A percentile compares a stretch with the other conserved stretches of the same genome.
These are phyloP conservation scores for Barnettozyma hawaiiensis DNA, from an alignment of 1,139 yeast species.

Conservation along the genomic window DNA sequence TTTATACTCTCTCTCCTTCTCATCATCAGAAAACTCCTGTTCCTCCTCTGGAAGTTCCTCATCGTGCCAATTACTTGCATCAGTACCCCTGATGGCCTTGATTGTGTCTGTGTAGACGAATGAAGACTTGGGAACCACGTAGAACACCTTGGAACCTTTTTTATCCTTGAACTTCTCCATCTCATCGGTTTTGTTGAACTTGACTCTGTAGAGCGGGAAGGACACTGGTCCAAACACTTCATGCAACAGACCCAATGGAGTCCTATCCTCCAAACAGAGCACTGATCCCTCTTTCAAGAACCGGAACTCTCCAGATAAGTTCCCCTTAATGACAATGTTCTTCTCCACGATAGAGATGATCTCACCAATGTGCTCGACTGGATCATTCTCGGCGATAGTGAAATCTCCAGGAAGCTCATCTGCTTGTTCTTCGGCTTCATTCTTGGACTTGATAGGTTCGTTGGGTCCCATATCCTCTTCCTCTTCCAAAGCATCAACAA, in stretches of 20 bases:
- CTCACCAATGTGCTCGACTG: conserved; percentile 70
- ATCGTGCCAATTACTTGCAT: conserved; percentile 91
- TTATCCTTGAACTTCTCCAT: conserved; percentile 36
- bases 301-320: conserved; percentile 78
- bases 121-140: conserved; percentile 76
- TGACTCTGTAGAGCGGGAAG: conserved; percentile 75
- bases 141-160: conserved; percentile 58
- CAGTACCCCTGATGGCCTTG: conserved; percentile 74
- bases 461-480: conserved; percentile 32
- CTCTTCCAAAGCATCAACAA: conserved; percentile 22
- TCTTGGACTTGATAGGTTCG: conserved; percentile 70
- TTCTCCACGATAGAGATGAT: conserved; percentile 66
- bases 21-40: conserved; percentile 94
- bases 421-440: conserved; percentile 73
- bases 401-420: conserved; percentile 68
- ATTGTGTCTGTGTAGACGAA: conserved; percentile 73
- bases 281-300: conserved; percentile 79
- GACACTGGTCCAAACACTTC: conserved; percentile 91
- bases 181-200: conserved; percentile 54
- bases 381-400: conserved; percentile 49
- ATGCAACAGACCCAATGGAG: conserved; percentile 72
- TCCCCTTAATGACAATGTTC: conserved; percentile 67
- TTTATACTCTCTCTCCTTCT: conserved; percentile 50
- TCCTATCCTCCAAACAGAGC: conserved; percentile 68
- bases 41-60: conserved; percentile 92